Evolutionary conservation across 2,329 filamentous ascomycete species (phyloP), one percentile per base, ranked within the genome.

Genomic region (Neonectria ditissima): DNA sequence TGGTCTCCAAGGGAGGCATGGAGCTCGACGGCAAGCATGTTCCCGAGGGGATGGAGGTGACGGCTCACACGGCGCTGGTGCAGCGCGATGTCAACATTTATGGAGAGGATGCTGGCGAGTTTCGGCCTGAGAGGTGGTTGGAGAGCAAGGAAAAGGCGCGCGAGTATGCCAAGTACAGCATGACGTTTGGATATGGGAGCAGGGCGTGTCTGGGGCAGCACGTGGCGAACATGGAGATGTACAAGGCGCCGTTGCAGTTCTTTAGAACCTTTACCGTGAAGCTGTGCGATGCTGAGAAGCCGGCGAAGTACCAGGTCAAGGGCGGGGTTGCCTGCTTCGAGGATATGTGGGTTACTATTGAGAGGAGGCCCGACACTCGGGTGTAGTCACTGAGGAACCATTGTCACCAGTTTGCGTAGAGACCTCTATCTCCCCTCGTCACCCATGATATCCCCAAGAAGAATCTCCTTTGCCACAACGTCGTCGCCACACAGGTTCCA

Each of bases 141-240:
- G 37, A 41, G 37, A 41, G 8, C 37, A 18, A 41, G n/a, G 37
- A 41, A 11, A 20, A 20, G 37, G 37, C 37, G 37, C 37, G 37
- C 8, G 37, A 41, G n/a, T 41, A 41, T 18, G 37, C 37, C 1
- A 41, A 18, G n/a, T 41, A 41, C n/a, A 41, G 37, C n/a, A 72
- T 77, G 62, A 69, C 75, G 0, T 83, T 82, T 63, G 80, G 81
- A 0, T 69, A 79, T 41, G 81, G 81, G 1, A 77, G 78, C 1
- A 69, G 82, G 13, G 81, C 77, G 0, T 84, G 82, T 59, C 66
- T 84, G 5, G 82, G 82, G 0, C 78, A 79, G 50, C 79, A 84
- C 56, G 77, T 84, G 24, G 79, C 80, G 2, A 70, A 80, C 13
- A 65, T 84, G 55, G 82, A 84, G 67, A 79, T 84, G 2, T 71